These are phyloP conservation scores for Magnusiomyces tetraspermus DNA, from an alignment of 1,139 yeast genomes.

Conservation along the genomic window DNA sequence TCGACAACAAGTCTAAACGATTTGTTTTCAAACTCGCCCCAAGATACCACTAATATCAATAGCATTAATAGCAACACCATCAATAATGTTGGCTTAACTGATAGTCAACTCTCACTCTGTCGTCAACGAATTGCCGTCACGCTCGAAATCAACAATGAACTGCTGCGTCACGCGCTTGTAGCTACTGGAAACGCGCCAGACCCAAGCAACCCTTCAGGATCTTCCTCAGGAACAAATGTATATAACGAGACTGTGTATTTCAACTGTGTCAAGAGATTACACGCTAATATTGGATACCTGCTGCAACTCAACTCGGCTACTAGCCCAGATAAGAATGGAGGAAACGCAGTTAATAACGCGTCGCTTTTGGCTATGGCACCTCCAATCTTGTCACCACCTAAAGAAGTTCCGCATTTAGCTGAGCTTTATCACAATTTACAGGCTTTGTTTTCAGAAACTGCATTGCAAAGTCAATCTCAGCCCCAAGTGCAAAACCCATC, in stretches of 20 bases:
- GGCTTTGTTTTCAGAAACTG: conserved; percentile 25
- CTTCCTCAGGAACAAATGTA: background rate
- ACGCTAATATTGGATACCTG: conserved; percentile 28
- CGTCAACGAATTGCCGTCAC: conserved; percentile 23
- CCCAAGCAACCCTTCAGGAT: background rate
- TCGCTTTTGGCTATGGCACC: conserved; percentile 16
- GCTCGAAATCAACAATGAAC: conserved; percentile 30
- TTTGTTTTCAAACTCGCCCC: conserved; percentile 1
- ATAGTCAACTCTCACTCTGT: conserved; percentile 17
- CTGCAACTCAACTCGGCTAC: background rate
- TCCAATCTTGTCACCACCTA: conserved; percentile 24
- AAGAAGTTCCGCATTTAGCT: conserved; percentile 24
- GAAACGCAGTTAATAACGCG: background rate
- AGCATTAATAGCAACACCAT: background rate
- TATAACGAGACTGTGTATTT: conserved; percentile 18
- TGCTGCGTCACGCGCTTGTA: conserved; percentile 23
- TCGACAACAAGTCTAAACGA: conserved; percentile 1
- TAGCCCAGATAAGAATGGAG: background rate
- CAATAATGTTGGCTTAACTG: background rate
- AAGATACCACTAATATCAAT: background rate
- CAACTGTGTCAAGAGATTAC: conserved; percentile 29
- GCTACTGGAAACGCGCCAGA: background rate
- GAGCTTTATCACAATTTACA: conserved; percentile 26
- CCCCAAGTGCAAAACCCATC: conserved; percentile 10
- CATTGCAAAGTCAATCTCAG: conserved; percentile 15